phyloP scores from a whole-genome alignment of 768 basidiomycete species.

The Tulasnella sp. region DNA sequence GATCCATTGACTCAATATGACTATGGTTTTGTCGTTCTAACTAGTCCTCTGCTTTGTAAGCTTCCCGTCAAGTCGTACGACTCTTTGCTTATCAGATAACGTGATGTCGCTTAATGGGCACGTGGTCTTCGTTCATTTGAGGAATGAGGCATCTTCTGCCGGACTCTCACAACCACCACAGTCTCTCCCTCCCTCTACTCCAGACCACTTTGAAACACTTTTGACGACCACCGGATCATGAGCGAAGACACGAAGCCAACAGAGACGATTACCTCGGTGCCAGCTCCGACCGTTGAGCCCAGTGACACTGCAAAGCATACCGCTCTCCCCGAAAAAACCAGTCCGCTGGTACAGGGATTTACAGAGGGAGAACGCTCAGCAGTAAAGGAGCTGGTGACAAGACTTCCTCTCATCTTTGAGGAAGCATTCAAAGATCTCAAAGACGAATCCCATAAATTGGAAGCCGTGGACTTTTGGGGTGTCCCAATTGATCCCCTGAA shows the following conservation, averaged over 20 bases:
- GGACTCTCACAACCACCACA: neutral
- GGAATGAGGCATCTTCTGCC: neutral
- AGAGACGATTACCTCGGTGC: neutral
- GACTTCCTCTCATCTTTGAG: conserved; percentile 47
- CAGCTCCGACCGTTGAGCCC: neutral
- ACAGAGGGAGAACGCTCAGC: conserved; percentile 65
- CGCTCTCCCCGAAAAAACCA: conserved; percentile 50
- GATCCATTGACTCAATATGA: no score
- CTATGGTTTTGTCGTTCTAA: no score
- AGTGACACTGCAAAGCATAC: neutral
- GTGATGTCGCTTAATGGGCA: neutral
- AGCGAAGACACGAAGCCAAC: neutral
- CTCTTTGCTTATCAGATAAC: neutral
- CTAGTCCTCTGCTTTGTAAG: neutral
- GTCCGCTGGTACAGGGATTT: conserved; percentile 58
- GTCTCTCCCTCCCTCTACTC: neutral
- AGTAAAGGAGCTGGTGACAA: conserved; percentile 51
- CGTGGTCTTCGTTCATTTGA: neutral
- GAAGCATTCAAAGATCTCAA: conserved; percentile 49
- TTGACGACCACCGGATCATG: neutral
- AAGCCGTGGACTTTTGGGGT: conserved; percentile 62
- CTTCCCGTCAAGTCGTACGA: neutral
- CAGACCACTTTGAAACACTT: neutral
- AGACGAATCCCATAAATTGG: conserved; percentile 30
- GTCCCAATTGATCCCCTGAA: conserved; percentile 52